Evolutionary conservation across 2,329 filamentous ascomycete genomes (phyloP), one percentile per base, ranked within the genome.

Genomic region (Aspergillus spinulosporus): DNA sequence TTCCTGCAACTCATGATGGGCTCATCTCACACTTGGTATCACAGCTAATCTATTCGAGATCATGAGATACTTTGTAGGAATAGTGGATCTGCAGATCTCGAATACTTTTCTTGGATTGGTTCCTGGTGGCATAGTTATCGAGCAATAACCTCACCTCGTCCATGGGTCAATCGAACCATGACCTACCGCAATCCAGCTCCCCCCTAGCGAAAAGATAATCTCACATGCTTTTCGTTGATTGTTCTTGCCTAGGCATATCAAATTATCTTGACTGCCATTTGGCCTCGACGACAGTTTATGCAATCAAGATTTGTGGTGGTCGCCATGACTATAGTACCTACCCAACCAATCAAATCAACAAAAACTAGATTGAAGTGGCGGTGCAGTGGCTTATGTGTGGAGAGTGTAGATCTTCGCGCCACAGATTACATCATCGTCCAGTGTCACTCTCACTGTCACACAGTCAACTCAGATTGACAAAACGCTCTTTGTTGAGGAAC

Each of bases 391-490:
- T 51, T 9, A 36, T 26, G 7, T 8, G 14, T 39, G 29, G 28
- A 11, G 9, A 14, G 3, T 37, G 26, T 43, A n/a, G n/a, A 14
- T 11, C 29, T 21, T 1, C 12, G 14, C 8, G 26, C 49, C 49
- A 28, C 39, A 51, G 39, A 29, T 51, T 37, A 51, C 43, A 43
- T 51, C 48, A 51, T 43, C 48, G 48, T 4, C 36, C 9, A 34
- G 7, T 28, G 45, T 47, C 45, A 47, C 40, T 12, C 36, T 5
- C 36, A 14, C 11, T 5, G 36, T 39, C 36, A 14, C 36, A 39
- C 36, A n/a, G 36, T 12, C 36, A 39, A 11, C 36, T 49, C 47
- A 28, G 15, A 21, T 37, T n/a, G n/a, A n/a, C n/a, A n/a, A 9
- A 6, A 34, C 52, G n/a, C 4, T 48, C 45, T 47, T 47, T 36